phyloP scores from a whole-genome alignment of 1,284 basidiomycete species.

The Ustilago nuda region DNA sequence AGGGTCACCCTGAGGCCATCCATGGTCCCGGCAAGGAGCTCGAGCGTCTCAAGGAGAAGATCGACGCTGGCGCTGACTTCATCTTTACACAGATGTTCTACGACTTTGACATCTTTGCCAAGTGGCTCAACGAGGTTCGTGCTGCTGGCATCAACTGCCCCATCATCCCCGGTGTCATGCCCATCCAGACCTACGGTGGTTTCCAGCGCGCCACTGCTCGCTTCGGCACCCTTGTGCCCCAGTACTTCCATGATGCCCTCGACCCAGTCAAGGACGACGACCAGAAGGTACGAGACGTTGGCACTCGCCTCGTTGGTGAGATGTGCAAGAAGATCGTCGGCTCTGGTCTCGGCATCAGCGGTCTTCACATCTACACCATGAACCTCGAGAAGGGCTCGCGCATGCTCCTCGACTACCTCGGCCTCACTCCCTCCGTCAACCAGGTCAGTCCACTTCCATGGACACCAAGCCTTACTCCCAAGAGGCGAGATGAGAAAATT shows the following conservation, averaged over 20 bases:
- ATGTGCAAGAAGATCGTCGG: constrained; percentile 66
- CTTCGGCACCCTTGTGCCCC: constrained; percentile 86
- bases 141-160: constrained; percentile 82
- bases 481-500: constrained; percentile 67
- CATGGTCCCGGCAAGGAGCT: constrained; percentile 76
- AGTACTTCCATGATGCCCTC: constrained; percentile 81
- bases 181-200: constrained; percentile 97
- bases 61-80: constrained; percentile 86
- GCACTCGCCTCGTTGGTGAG: constrained; percentile 64
- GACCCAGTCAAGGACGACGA: constrained; percentile 82
- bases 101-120: constrained; percentile 84
- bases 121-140: constrained; percentile 79
- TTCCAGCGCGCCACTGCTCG: constrained; percentile 91
- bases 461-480: constrained; percentile 66
- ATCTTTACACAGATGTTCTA: constrained; percentile 98
- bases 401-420: constrained; percentile 68
- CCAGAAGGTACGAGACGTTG: constrained; percentile 62
- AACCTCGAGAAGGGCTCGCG: constrained; percentile 68
- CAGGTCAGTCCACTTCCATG: constrained; percentile 66
- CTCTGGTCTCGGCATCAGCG: constrained; percentile 61
- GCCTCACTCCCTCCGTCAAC: constrained; percentile 63
- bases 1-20: constrained; percentile 74
- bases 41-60: constrained; percentile 85
- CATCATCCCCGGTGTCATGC: constrained; percentile 95
- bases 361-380: constrained; percentile 69